Percentiles rank a stretch among this genome's conserved stretches.
Evolutionary conservation across 1,284 basidiomycete genomes (phyloP).

Genomic region (Hemileia vastatrix): DNA sequence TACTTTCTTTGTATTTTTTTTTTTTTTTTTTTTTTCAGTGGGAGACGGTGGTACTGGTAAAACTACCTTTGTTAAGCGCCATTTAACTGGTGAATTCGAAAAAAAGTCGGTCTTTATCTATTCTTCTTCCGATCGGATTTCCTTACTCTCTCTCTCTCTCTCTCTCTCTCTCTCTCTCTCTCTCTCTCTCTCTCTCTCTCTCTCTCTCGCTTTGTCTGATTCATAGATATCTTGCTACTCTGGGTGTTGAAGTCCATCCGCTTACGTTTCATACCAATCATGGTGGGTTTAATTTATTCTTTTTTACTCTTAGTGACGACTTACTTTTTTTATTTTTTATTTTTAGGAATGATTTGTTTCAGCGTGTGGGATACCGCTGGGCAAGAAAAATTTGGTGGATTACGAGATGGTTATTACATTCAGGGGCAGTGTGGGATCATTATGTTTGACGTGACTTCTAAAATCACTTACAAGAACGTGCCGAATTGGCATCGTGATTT

Average conservation of each 20-base stretch:
- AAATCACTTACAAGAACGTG: constrained; percentile 99
- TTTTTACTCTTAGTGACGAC: background rate
- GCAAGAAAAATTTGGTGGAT: constrained; percentile 98
- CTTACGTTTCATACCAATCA: constrained; percentile 81
- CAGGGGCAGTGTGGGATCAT: constrained; percentile 99
- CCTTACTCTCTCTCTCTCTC: background rate
- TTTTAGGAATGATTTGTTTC: constrained; percentile 94
- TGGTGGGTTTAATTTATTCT: constrained; percentile 3
- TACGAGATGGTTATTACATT: constrained; percentile 96
- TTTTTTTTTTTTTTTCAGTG: constrained; percentile 28
- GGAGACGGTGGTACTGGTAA: constrained; percentile 46
- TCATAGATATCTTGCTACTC: constrained; percentile 61
- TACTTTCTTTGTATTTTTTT: background rate
- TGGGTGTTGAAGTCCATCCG: constrained; percentile 99
- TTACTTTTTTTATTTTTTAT: background rate
- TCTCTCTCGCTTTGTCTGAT: background rate
- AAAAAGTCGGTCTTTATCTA: constrained; percentile 63
- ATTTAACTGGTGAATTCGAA: constrained; percentile 98
- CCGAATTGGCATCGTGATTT: constrained; percentile 99
- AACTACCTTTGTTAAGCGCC: constrained; percentile 48
- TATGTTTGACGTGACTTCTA: constrained; percentile 99
- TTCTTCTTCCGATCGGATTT: too few species aligned
- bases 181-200: too few species aligned
- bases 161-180: too few species aligned
- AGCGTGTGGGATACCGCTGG: constrained; percentile 99